Evolutionary conservation across 2,329 filamentous ascomycete species (phyloP).

Genomic region (Cladosporium oxysporum): DNA sequence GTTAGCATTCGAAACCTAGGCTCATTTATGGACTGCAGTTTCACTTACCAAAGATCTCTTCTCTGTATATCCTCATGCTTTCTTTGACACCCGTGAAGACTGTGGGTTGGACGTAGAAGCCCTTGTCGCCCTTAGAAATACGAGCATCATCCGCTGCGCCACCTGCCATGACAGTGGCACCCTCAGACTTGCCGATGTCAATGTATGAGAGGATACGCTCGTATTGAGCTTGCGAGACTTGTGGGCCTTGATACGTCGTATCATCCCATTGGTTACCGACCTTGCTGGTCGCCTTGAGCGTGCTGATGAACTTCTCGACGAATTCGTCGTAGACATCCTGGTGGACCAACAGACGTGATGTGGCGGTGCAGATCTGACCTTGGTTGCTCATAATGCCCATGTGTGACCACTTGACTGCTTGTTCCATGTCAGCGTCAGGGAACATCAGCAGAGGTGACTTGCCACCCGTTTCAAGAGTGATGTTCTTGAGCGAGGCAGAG

Average conservation of each 20-base stretch:
- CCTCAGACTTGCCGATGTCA: slow-evolving; percentile 41
- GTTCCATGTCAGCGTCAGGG: slow-evolving; percentile 38
- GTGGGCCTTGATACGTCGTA: slow-evolving; percentile 68
- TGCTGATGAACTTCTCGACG: slow-evolving; percentile 58
- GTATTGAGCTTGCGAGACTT: slow-evolving; percentile 66
- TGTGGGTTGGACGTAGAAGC: slow-evolving; percentile 22
- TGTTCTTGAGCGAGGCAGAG: slow-evolving; percentile 57
- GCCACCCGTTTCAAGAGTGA: slow-evolving; percentile 60
- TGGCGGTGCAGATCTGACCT: slow-evolving; percentile 59
- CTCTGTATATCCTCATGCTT: slow-evolving; percentile 47
- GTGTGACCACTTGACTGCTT: slow-evolving; percentile 62
- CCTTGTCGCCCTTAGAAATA: slow-evolving; percentile 17
- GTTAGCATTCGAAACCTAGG: not conserved
- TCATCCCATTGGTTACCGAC: slow-evolving; percentile 68
- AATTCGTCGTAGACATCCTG: slow-evolving; percentile 62
- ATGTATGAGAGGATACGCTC: slow-evolving; percentile 67
- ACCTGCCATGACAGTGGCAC: slow-evolving; percentile 22
- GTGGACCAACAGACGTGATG: slow-evolving; percentile 56
- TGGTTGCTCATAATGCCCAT: slow-evolving; percentile 57
- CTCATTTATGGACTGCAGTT: not conserved
- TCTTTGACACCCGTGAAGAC: slow-evolving; percentile 33
- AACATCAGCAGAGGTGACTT: slow-evolving; percentile 60
- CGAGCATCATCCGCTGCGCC: slow-evolving; percentile 21
- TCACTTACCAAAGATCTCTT: slow-evolving; percentile 43
- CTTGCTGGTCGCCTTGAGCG: slow-evolving; percentile 58